Base-by-base conservation (phyloP, 345 rosid genomes). In the Mercurialis annua region DNA sequence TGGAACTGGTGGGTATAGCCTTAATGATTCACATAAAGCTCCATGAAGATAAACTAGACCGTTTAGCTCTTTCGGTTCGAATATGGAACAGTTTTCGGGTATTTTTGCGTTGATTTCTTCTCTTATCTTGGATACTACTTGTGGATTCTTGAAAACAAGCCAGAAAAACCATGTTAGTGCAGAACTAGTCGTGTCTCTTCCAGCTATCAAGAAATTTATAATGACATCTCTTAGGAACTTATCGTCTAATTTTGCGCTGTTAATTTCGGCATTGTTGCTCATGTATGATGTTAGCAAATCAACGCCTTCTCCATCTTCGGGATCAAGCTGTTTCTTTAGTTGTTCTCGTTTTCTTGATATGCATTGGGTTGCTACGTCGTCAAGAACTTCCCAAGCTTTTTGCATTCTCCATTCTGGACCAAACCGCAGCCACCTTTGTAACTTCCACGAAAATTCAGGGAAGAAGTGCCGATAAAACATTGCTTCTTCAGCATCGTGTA, bases 131-230 rank as follows among this genome's bases (percentile, higher is more conserved):
- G 14, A 26, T 26, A 36, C 38, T 2, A 38, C 70, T 52, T 48
- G 40, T 10, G 70, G 75, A 33, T 71, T 71, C 42, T 47, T 38
- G 17, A 44, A 71, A 10, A 71, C n/a, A 1, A 57, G 65, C 65
- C 70, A 71, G 23, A 71, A 64, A 26, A 71, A 65, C 75, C 75
- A 71, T 24, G 65, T 48, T 0, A 71, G 75, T 17, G 75, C 70
- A 14, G 75, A 56, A 11, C 75, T 65, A 5, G 64, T 64, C 12
- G 70, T 71, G 59, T 58, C 75, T 58, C 59, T 65, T 15, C 70
- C 70, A 2, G 75, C 75, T 2, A 65, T 58, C 33, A 71, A 24
- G 30, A 71, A 58, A 31, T 38, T 71, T 20, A 71, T 2, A 27
- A 57, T 44, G 6, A 70, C 65, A 18, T 71, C 75, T 47, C 70